Percentiles rank a stretch among this genome's conserved stretches.
These are phyloP conservation scores for Backusella parvicylindrica DNA, from an alignment of 192 early-diverging fungal species.

Conservation along the genomic window DNA sequence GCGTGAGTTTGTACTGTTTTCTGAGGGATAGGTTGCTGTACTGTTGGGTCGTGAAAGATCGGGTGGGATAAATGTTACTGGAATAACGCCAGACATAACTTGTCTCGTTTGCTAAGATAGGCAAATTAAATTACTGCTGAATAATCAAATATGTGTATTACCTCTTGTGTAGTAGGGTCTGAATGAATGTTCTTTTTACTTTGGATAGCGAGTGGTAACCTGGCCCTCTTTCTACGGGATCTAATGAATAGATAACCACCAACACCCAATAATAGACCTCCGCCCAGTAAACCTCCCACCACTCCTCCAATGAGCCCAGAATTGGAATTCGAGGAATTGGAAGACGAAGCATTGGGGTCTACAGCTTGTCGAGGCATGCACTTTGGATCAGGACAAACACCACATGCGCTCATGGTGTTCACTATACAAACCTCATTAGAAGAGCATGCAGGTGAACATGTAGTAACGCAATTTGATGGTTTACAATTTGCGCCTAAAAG, in stretches of 20 bases:
- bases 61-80: constrained; percentile 35
- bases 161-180: not conserved
- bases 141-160: not conserved
- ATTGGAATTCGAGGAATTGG: constrained; percentile 1
- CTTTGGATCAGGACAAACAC: constrained; percentile 16
- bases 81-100: constrained; percentile 34
- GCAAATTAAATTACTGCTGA: not conserved
- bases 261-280: constrained; percentile 5
- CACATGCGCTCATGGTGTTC: constrained; percentile 18
- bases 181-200: constrained; percentile 9
- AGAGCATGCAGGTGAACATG: constrained; percentile 16
- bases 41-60: not conserved
- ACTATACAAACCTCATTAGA: constrained; percentile 1
- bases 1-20: constrained; percentile 9
- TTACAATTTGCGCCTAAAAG: constrained; percentile 6
- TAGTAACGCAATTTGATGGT: constrained; percentile 14
- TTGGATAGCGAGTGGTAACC: constrained; percentile 15
- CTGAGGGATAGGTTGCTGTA: not conserved
- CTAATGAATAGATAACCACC: not conserved
- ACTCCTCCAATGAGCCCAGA: constrained; percentile 30
- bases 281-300: constrained; percentile 14
- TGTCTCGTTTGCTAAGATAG: not conserved
- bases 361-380: constrained; percentile 4
- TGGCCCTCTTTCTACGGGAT: not conserved
- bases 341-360: not conserved